A percentile compares a stretch with the other conserved stretches of the same genome.
Conservation (phyloP, 805 yeast species). For the Ogataea neopini region DNA sequence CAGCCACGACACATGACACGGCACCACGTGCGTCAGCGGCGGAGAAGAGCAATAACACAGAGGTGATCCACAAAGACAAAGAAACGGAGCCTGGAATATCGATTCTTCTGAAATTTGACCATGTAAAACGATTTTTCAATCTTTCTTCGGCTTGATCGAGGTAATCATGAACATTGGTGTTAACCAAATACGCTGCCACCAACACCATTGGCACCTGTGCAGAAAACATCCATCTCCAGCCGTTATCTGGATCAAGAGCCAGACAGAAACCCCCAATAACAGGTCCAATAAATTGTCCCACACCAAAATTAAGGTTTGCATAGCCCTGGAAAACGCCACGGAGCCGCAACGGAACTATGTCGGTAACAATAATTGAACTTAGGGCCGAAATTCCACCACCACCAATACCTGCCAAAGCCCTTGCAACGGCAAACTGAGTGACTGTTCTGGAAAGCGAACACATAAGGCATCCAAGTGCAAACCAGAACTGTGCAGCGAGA, state of each 20-base stretch:
- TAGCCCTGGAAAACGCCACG: constrained; percentile 57
- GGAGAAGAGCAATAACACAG: constrained; percentile 38
- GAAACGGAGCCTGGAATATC: constrained; percentile 44
- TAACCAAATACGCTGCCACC: constrained; percentile 29
- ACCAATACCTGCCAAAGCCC: constrained; percentile 62
- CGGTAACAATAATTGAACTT: constrained; percentile 54
- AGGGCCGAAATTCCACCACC: constrained; percentile 56
- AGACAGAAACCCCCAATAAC: constrained; percentile 44
- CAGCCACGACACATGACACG: constrained; percentile 15
- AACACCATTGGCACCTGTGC: constrained; percentile 42
- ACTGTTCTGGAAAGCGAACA: constrained; percentile 45
- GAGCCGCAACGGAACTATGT: constrained; percentile 52
- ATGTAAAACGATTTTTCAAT: constrained; percentile 32
- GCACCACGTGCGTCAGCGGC: constrained; percentile 16
- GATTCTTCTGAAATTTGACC: constrained; percentile 37
- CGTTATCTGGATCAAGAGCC: constrained; percentile 34
- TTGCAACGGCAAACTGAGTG: constrained; percentile 45
- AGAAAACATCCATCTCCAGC: constrained; percentile 48
- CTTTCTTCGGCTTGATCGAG: constrained; percentile 25
- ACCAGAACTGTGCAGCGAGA: constrained; percentile 44
- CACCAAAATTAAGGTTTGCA: constrained; percentile 40
- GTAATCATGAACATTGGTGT: constrained; percentile 37
- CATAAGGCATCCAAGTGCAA: constrained; percentile 45
- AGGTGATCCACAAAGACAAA: constrained; percentile 36
- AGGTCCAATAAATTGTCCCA: constrained; percentile 46